Base-by-base conservation (phyloP, 2,329 filamentous ascomycete genomes). In the Bertia moriformis region DNA sequence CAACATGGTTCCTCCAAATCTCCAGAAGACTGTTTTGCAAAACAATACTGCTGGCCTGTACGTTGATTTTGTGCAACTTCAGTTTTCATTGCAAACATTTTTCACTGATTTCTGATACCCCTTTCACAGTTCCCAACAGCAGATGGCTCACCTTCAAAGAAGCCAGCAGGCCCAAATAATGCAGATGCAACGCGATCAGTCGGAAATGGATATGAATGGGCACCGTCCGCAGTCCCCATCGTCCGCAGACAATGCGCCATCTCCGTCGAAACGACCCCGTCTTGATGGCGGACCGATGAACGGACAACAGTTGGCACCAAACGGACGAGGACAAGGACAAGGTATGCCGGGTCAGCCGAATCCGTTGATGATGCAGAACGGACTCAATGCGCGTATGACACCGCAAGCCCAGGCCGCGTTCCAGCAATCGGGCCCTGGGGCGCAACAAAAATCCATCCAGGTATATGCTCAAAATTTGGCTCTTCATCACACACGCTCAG, bases 201-300 rank as follows among this genome's bases (percentile, higher is more conserved):
- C 85, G 14, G 78, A 81, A 45, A 86, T 91, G 73, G 86, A 93
- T 50, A 81, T 82, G 58, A 85, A 81, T 59, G 83, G 82, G 43
- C 78, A 80, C 45, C 76, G 87, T 43, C 80, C 86, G 19, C 78
- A 80, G 42, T 94, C 89, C 22, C 89, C 89, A 4, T 77, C 78
- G 38, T 80, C 81, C 27, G 32, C 32, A 7, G 88, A 95, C 39
- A 91, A 91, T 51, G 87, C 85, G 18, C 86, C 87, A 3, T 96
- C 89, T 20, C 89, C 89, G 2, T 89, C 83, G 45, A 96, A 96
- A 65, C 75, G 88, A 51, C 84, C 79, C 42, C 83, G 88, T 41
- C 72, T 94, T 43, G 84, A 88, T 46, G 78, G 80, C 51, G 32
- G 32, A 7, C 69, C 69, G 54, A 77, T 78, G 45, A 78, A 78